These are phyloP conservation scores for Incumbomyces lentus DNA, from an alignment of 2,329 filamentous ascomycete genomes.

Conservation along the genomic window DNA sequence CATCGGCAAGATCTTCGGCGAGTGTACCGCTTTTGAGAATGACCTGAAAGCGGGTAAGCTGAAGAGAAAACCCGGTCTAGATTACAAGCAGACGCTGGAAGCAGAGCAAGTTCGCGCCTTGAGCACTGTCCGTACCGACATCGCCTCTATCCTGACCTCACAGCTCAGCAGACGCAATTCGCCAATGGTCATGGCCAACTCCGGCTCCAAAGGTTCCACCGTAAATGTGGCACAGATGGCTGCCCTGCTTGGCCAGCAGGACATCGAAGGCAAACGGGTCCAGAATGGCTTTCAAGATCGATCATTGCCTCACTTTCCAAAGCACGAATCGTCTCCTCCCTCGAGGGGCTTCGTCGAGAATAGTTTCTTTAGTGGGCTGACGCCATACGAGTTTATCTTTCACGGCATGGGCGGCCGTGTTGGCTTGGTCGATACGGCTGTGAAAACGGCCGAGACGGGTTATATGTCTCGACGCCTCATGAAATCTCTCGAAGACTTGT, in stretches of 20 bases:
- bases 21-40: constrained; percentile 51
- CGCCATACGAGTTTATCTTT: constrained; percentile 89
- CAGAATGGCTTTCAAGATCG: constrained; percentile 93
- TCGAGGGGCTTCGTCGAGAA: constrained; percentile 95
- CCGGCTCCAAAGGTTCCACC: constrained; percentile 89
- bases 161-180: constrained; percentile 87
- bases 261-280: constrained; percentile 88
- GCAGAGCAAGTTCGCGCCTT: constrained; percentile 88
- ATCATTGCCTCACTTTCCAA: constrained; percentile 88
- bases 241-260: constrained; percentile 91
- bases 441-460: constrained; percentile 96
- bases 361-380: constrained; percentile 88
- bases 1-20: constrained; percentile 62
- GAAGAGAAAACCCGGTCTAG: constrained; percentile 77
- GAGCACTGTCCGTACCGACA: constrained; percentile 80
- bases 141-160: constrained; percentile 81
- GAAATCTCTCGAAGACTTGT: constrained; percentile 94
- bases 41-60: constrained; percentile 69
- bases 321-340: constrained; percentile 81
- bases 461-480: constrained; percentile 98
- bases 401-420: constrained; percentile 98
- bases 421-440: constrained; percentile 95
- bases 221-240: constrained; percentile 99
- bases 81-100: constrained; percentile 51
- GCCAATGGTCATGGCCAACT: constrained; percentile 92